phyloP scores from a whole-genome alignment of 176 grass and related monocot genomes.

The Oryza nivara region DNA sequence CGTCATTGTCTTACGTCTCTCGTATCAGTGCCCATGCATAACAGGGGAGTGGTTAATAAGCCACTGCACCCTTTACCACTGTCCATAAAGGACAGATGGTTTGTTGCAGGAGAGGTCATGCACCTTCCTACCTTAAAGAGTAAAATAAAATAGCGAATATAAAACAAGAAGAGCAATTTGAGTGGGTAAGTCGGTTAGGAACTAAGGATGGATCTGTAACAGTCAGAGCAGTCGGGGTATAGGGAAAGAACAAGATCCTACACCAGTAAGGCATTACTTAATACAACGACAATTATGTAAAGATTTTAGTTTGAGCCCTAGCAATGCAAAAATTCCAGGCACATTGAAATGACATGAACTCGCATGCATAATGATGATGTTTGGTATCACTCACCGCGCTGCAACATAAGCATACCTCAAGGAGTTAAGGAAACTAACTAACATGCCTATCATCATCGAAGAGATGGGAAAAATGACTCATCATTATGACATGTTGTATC shows the following conservation, averaged over 20 bases:
- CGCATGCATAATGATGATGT: slow-evolving; percentile 18
- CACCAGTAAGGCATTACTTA: slow-evolving; percentile 22
- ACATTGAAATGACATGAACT: not conserved
- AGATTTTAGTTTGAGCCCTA: slow-evolving; percentile 7
- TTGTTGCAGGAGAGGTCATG: slow-evolving; percentile 40
- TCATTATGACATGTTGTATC: slow-evolving; percentile 13
- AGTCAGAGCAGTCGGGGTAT: slow-evolving; percentile 6
- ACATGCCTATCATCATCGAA: slow-evolving; percentile 11
- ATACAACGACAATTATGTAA: not conserved
- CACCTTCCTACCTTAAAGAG: slow-evolving; percentile 36
- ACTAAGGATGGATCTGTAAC: not conserved
- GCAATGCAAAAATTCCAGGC: slow-evolving; percentile 7
- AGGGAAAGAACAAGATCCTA: slow-evolving; percentile 13
- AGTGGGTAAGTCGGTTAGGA: not conserved
- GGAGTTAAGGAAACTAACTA: slow-evolving; percentile 13
- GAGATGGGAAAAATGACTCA: not conserved
- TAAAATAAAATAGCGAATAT: slow-evolving; percentile 30
- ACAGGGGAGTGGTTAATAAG: slow-evolving; percentile 37
- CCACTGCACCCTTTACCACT: slow-evolving; percentile 41
- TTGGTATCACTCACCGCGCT: slow-evolving; percentile 8
- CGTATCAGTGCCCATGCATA: slow-evolving; percentile 60
- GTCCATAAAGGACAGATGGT: slow-evolving; percentile 39
- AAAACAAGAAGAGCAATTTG: not conserved
- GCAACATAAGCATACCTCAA: slow-evolving; percentile 1
- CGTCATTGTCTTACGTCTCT: slow-evolving; percentile 33